These are phyloP conservation scores for Hapsidospora chrysogenum DNA, from an alignment of 495 filamentous ascomycete genomes.

Conservation along the genomic window DNA sequence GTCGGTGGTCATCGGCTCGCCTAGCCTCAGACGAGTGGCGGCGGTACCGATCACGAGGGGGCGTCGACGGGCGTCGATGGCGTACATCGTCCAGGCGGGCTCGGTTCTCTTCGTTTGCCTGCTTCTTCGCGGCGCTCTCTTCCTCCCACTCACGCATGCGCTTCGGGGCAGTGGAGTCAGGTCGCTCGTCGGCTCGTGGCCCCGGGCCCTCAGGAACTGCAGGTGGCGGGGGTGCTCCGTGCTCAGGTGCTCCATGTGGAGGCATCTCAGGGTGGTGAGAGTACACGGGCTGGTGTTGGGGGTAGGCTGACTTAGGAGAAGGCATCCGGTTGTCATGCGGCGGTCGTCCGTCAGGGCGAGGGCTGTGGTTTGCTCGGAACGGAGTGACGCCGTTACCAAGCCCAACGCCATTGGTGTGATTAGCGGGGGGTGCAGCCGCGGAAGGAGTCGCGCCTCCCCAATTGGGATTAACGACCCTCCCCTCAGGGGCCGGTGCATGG, in stretches of 20 bases:
- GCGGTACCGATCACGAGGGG: slow-evolving; percentile 46
- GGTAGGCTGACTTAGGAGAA: slow-evolving; percentile 68
- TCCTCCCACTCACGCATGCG: slow-evolving; percentile 83
- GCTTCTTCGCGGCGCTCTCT: slow-evolving; percentile 64
- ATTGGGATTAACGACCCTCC: slow-evolving; percentile 52
- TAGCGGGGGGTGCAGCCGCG: slow-evolving; percentile 27
- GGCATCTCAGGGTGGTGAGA: slow-evolving; percentile 38
- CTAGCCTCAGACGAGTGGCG: slow-evolving; percentile 62
- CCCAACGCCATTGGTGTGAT: slow-evolving; percentile 5
- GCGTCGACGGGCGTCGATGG: slow-evolving; percentile 55
- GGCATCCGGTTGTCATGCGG: slow-evolving; percentile 73
- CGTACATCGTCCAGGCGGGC: slow-evolving; percentile 72
- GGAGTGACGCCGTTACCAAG: slow-evolving; percentile 47
- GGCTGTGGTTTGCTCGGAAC: slow-evolving; percentile 44
- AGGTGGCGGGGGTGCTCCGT: slow-evolving; percentile 54
- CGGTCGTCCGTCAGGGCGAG: slow-evolving; percentile 57
- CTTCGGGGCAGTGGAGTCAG: slow-evolving; percentile 59
- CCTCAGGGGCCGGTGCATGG: slow-evolving; percentile 1
- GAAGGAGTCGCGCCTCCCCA: slow-evolving; percentile 47
- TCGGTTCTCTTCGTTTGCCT: slow-evolving; percentile 71
- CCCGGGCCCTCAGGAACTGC: slow-evolving; percentile 56
- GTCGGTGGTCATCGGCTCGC: slow-evolving; percentile 32
- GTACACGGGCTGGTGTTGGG: slow-evolving; percentile 52
- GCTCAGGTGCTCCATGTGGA: slow-evolving; percentile 52
- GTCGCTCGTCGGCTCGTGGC: slow-evolving; percentile 44